A percentile compares a stretch with the other conserved stretches of the same genome.
Evolutionary conservation across 2,329 filamentous ascomycete genomes (phyloP).

Genomic region (Cadophora luteo-olivacea): DNA sequence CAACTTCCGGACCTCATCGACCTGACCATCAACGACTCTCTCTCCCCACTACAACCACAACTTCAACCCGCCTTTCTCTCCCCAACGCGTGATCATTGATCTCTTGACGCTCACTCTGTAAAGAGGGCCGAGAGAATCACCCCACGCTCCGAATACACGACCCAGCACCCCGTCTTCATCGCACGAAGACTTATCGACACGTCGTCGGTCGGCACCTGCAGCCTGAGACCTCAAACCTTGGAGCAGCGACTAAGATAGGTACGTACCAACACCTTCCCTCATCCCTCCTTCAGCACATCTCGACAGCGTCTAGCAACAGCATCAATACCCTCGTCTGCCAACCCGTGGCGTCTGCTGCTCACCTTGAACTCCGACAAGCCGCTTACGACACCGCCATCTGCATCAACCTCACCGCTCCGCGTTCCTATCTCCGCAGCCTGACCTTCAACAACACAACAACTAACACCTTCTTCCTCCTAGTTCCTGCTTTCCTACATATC

Average conservation of each 20-base stretch:
- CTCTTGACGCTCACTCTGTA: slow-evolving; percentile 23
- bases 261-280: slow-evolving; percentile 29
- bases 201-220: slow-evolving; percentile 29
- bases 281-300: background rate
- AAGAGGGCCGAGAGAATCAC: slow-evolving; percentile 29
- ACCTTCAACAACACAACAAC: slow-evolving; percentile 26
- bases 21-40: slow-evolving; percentile 16
- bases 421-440: slow-evolving; percentile 31
- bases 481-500: slow-evolving; percentile 20
- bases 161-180: slow-evolving; percentile 19
- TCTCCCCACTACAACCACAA: slow-evolving; percentile 30
- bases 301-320: slow-evolving; percentile 14
- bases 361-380: slow-evolving; percentile 2
- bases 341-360: slow-evolving; percentile 5
- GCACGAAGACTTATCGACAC: slow-evolving; percentile 23
- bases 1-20: slow-evolving; percentile 1
- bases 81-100: slow-evolving; percentile 30
- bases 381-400: slow-evolving; percentile 28
- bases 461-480: slow-evolving; percentile 33
- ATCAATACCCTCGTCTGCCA: slow-evolving; percentile 9
- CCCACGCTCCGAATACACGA: slow-evolving; percentile 14
- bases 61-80: slow-evolving; percentile 19
- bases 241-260: slow-evolving; percentile 32
- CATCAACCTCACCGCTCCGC: slow-evolving; percentile 35
- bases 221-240: slow-evolving; percentile 24